Evolutionary conservation across 73 alveolate species (phyloP).

Genomic region (Paraurostyla sp.): DNA sequence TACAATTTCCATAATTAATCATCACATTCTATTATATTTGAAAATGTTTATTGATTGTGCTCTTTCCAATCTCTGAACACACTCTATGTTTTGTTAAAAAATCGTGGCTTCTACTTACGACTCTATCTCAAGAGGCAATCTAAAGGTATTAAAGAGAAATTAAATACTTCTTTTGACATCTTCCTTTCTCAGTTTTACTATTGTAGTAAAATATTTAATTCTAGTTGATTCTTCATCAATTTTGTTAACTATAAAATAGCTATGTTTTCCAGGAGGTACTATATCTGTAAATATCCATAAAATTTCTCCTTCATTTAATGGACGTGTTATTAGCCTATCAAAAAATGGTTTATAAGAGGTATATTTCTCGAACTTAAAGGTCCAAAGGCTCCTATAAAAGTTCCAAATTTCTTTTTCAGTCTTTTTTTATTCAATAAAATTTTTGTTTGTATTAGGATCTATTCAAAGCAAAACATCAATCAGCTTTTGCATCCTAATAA

Average conservation of each 20-base stretch:
- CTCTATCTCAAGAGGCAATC: background rate
- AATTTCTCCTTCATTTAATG: background rate
- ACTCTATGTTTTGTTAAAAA: background rate
- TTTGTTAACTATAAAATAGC: constrained; percentile 12
- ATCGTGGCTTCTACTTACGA: background rate
- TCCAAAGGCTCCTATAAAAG: background rate
- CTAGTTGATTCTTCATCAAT: background rate
- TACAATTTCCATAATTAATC: constrained; percentile 35
- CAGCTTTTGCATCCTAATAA: constrained; percentile 17
- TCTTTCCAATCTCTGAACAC: constrained; percentile 65
- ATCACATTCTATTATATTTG: background rate
- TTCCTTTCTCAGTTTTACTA: background rate
- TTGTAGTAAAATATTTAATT: background rate
- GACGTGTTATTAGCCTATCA: background rate
- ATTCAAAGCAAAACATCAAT: background rate
- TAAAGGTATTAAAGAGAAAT: background rate
- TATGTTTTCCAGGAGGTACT: constrained; percentile 69
- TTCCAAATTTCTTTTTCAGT: constrained; percentile 33
- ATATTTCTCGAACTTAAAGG: background rate
- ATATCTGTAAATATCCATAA: constrained; percentile 8
- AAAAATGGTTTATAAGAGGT: constrained; percentile 8
- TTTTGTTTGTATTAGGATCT: background rate
- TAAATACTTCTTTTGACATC: constrained; percentile 15
- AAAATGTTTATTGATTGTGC: background rate
- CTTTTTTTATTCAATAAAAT: background rate